Base-by-base conservation (phyloP, 371 early-diverging fungal species). In the Actinomucor elegans region DNA sequence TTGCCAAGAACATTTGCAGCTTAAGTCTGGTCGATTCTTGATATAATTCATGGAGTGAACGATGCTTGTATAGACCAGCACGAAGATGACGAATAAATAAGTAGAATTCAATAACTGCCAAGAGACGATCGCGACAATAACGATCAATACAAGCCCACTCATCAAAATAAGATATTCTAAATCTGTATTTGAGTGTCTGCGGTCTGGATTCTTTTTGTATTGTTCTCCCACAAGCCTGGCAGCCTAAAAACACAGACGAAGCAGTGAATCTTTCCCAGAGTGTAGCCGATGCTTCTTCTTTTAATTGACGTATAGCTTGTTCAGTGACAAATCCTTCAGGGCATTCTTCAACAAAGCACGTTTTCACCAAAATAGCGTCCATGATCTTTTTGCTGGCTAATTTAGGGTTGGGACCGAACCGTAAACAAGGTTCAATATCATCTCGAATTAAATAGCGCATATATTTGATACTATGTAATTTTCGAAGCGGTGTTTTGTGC, bases 41-140 rank as follows among this genome's bases (percentile, higher is more conserved):
- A 54, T 82, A 88, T 21, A 92, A 27, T 35, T 89, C 90, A 61
- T 76, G 77, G 15, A 79, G 67, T 8, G 75, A 71, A 37, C 89
- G 79, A 37, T 85, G 80, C 14, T 84, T 72, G 59, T 85, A 90
- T 27, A 83, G 73, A 14, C 92, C 92, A 36, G 82, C 78, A 45
- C 85, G 75, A 20, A 93, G 61, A 50, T 89, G 83, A 21, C 88
- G 79, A 37, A 92, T 76, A 67, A 91, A 91, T 10, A 80, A 69
- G 61, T 90, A 92, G 57, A 94, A 96, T 65, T 96, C 97, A 62
- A 92, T 90, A 11, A 86, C 93, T 11, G 95, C 88, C 5, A 96
- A 91, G 17, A 96, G 55, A 6, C 94, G 77, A 68, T 94, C 94
- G 12, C 94, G 86, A 63, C 97, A 96, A 46, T 79, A 80, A 2